Base-by-base conservation (phyloP, 352 stramenopile species). In the Pythium chondricola region DNA sequence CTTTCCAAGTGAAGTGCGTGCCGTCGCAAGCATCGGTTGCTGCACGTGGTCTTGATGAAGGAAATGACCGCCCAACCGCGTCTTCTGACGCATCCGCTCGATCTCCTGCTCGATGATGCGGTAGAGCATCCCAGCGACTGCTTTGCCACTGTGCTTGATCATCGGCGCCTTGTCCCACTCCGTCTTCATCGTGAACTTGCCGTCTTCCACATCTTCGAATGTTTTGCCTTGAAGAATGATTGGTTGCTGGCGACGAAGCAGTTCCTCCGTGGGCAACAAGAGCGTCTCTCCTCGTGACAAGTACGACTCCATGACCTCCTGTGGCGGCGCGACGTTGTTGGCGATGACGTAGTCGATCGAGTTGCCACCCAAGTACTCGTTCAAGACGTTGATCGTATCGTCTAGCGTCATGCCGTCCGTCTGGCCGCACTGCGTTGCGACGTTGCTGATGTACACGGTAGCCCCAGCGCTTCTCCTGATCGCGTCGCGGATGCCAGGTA, bases 51-150 rank as follows among this genome's bases (percentile, higher is more conserved):
- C 39, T 33, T 69, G 56, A 43, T 63, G 58, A 21, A 71, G 61
- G 47, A 61, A 57, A 46, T 61, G 51, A 35, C 57, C 51, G 17
- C 57, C 51, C 21, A 48, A 45, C 46, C 55, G 53, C 49, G 70
- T 63, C 27, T 61, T 70, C 4, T 58, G 44, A n/a, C 56, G 67
- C 62, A 71, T 75, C 14, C 53, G 53, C 36, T 79, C 74, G 45
- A 93, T 73, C 54, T 93, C 82, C 44, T 88, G 74, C 49, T 91
- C 82, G 27, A 93, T 93, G 56, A 93, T 88, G 21, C 71, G 77
- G 41, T 93, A 93, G 41, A 93, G 69, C 65, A 93, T 93, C 6
- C 67, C 71, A 25, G 77, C 66, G 20, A 93, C 77, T 40, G 81
- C 79, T 45, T 75, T 70, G 16, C 79, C 82, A 43, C 71, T 83